Conservation (phyloP, 2,329 filamentous ascomycete genomes). For the Paracorniculantispora psalliotae region DNA sequence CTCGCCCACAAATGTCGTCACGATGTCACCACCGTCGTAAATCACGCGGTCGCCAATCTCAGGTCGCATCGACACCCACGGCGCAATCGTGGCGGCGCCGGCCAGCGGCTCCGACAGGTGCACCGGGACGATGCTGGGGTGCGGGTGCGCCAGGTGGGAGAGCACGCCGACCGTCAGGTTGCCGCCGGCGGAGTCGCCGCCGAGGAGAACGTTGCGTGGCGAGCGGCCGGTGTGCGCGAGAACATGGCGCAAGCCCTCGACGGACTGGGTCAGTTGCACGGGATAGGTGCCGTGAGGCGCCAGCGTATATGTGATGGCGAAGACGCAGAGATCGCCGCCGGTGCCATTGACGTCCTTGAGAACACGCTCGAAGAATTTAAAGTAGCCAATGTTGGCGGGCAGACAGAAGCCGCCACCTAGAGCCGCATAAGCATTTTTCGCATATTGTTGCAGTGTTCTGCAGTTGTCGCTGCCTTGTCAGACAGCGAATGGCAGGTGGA, state of each 20-base stretch:
- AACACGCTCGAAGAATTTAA: conserved; percentile 17
- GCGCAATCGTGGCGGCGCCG: conserved; percentile 16
- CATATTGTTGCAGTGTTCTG: background rate
- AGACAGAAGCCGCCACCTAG: conserved; percentile 21
- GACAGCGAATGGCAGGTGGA: background rate
- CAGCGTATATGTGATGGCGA: conserved; percentile 19
- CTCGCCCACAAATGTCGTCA: conserved; percentile 14
- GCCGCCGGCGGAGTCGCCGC: conserved; percentile 21
- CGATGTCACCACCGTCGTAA: conserved; percentile 18
- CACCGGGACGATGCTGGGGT: conserved; percentile 18
- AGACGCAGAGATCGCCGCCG: conserved; percentile 18
- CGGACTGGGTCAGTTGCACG: conserved; percentile 20
- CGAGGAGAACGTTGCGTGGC: conserved; percentile 17
- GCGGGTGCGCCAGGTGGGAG: conserved; percentile 20
- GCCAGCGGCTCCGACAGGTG: conserved; percentile 15
- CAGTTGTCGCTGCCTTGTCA: background rate
- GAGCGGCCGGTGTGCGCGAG: conserved; percentile 12
- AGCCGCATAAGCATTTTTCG: background rate
- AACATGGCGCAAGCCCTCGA: conserved; percentile 19
- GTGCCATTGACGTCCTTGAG: conserved; percentile 13
- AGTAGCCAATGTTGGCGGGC: conserved; percentile 19
- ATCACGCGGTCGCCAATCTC: conserved; percentile 11
- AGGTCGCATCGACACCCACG: conserved; percentile 19
- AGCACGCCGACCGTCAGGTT: conserved; percentile 20
- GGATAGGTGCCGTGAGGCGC: conserved; percentile 19